phyloP scores from a whole-genome alignment of 306 rosid species.

The Quillaja saponaria region DNA sequence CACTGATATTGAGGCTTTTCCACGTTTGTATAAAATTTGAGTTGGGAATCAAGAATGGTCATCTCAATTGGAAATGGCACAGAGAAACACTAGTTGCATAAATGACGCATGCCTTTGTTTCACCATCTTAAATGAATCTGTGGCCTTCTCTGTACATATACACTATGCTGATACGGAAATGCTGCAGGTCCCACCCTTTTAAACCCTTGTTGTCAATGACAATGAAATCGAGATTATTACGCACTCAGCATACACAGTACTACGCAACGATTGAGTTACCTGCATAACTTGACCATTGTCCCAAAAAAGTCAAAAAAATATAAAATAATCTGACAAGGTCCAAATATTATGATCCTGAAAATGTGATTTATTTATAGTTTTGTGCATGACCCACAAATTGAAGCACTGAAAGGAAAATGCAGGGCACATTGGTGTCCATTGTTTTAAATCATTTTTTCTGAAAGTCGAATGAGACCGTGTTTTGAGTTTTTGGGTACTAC shows the following conservation, averaged over 20 bases:
- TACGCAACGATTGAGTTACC: no score
- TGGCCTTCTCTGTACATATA: slow-evolving; percentile 41
- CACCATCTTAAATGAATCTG: slow-evolving; percentile 38
- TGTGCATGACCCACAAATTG: no score
- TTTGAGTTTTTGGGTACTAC: no score
- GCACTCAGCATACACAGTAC: not conserved
- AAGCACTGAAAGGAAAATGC: no score
- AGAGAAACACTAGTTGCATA: slow-evolving; percentile 41
- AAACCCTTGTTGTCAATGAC: slow-evolving; percentile 13
- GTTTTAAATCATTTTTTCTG: no score
- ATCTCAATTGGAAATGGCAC: slow-evolving; percentile 42
- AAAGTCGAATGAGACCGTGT: no score
- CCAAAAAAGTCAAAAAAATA: no score
- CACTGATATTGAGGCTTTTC: slow-evolving; percentile 53
- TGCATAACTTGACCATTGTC: no score
- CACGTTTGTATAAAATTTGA: slow-evolving; percentile 75
- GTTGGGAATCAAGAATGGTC: slow-evolving; percentile 54
- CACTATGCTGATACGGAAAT: slow-evolving; percentile 41
- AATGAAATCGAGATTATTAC: slow-evolving; percentile 38
- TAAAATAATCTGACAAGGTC: no score
- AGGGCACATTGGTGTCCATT: no score
- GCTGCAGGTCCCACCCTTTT: slow-evolving; percentile 35
- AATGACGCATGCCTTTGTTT: slow-evolving; percentile 35
- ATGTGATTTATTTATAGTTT: no score
- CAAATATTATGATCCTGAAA: no score